Base-by-base conservation (phyloP, 2,329 filamentous ascomycete genomes). In the Nigrospora oryzae region DNA sequence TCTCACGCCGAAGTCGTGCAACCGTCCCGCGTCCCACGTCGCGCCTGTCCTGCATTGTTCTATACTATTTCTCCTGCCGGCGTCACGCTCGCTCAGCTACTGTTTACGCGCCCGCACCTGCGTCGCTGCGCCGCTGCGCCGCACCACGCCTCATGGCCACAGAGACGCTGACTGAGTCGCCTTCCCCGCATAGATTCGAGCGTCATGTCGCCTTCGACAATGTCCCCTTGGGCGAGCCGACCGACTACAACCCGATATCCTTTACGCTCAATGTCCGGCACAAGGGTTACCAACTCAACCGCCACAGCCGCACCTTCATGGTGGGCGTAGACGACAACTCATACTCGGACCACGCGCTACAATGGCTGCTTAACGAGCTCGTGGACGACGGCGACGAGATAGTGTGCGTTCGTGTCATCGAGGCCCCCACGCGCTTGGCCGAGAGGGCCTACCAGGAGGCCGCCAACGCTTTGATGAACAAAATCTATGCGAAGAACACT, bases 351-450 rank as follows among this genome's bases (percentile, higher is more conserved):
- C 93, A 91, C 64, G 90, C 90, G 14, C 72, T 96, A 15, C 87
- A 94, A 63, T 96, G 89, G 89, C 74, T 95, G 42, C 79, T 96
- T 35, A 88, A 94, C 56, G 89, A 95, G 65, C 74, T 95, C 45
- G 88, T 95, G 36, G 89, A 95, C 56, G 90, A 95, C 57, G 89
- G 90, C 15, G 90, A 96, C 60, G 89, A 95, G 64, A 84, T 96
- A 46, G 86, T 96, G 10, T 96, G 90, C 64, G 77, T 96, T 40
- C 78, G 88, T 43, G 90, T 95, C 3, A 78, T 95, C 37, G 89
- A 95, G 59, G 90, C 87, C 59, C 86, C 91, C 51, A 77, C 82
- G 42, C 85, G 84, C 43, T 72, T 74, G 33, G 71, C 81, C 13
- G 78, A 84, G 51, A 83, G 79, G 42, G 74, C 77, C 42, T 95